Conservation (phyloP, 1,284 basidiomycete genomes). For the Ustilago bromivora region DNA sequence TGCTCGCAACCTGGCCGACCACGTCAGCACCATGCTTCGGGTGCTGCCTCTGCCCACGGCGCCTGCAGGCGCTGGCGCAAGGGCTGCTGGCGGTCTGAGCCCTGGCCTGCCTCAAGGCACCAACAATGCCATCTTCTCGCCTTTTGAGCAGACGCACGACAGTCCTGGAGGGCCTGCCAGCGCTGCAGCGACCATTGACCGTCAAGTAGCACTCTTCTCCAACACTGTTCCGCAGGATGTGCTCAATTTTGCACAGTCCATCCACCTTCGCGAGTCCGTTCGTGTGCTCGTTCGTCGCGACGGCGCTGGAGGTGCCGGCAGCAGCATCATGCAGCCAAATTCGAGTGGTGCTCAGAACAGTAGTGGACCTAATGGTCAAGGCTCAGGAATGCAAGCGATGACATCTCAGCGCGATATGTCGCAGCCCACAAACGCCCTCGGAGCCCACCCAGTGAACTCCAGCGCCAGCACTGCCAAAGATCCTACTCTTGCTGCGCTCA, state of each 20-base stretch:
- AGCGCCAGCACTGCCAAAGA: slow-evolving; percentile 49
- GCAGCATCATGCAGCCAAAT: slow-evolving; percentile 18
- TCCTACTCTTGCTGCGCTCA: slow-evolving; percentile 49
- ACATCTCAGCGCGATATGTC: slow-evolving; percentile 75
- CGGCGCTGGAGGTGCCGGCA: slow-evolving; percentile 67
- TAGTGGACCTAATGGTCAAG: slow-evolving; percentile 15
- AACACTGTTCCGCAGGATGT: slow-evolving; percentile 95
- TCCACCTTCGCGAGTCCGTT: slow-evolving; percentile 92
- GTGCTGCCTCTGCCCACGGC: slow-evolving; percentile 80
- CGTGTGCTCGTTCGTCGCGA: slow-evolving; percentile 96
- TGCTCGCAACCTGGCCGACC: slow-evolving; percentile 93
- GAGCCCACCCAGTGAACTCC: slow-evolving; percentile 53
- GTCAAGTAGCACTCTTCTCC: slow-evolving; percentile 95
- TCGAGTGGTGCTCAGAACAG: slow-evolving; percentile 8
- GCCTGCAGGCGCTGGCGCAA: slow-evolving; percentile 5
- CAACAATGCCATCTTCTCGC: slow-evolving; percentile 26
- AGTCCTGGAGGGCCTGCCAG: slow-evolving; percentile 54
- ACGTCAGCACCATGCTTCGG: slow-evolving; percentile 90
- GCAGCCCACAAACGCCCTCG: slow-evolving; percentile 71
- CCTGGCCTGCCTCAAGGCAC: slow-evolving; percentile 36
- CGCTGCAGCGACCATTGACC: slow-evolving; percentile 74
- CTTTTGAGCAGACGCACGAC: slow-evolving; percentile 73
- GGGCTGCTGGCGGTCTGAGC: slow-evolving; percentile 22
- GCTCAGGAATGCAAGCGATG: slow-evolving; percentile 21
- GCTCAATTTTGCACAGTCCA: slow-evolving; percentile 84